A percentile compares a stretch with the other conserved stretches of the same genome.
phyloP scores from a whole-genome alignment of 805 yeast species.

The Kurtzmaniella cleridarum region DNA sequence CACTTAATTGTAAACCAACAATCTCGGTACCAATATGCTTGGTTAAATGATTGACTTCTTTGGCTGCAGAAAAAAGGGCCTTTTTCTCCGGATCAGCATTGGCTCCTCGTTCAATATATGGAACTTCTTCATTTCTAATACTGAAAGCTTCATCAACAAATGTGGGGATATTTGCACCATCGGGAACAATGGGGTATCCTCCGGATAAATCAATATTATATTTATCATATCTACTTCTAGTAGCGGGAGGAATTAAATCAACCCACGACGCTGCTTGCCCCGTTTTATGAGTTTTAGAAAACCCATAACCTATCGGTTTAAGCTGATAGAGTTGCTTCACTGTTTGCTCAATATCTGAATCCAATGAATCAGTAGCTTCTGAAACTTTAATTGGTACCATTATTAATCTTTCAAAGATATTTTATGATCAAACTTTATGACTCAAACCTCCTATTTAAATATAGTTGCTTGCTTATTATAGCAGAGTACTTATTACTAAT shows the following conservation, averaged over 20 bases:
- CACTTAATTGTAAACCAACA: constrained; percentile 23
- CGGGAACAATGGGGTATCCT: constrained; percentile 23
- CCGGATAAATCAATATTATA: constrained; percentile 19
- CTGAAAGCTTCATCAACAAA: constrained; percentile 25
- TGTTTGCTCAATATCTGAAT: constrained; percentile 9
- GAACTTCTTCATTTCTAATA: constrained; percentile 16
- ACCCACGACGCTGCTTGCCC: constrained; percentile 10
- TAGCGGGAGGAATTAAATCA: constrained; percentile 16
- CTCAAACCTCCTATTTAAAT: too few relatives aligned
- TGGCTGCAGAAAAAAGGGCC: constrained; percentile 23
- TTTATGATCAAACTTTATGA: too few relatives aligned
- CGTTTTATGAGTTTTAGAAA: constrained; percentile 1
- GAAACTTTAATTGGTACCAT: constrained; percentile 4
- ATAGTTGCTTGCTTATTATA: too few relatives aligned
- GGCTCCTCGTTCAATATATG: constrained; percentile 22
- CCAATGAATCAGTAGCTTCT: neutral
- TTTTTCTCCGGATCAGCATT: constrained; percentile 30
- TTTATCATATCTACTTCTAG: constrained; percentile 19
- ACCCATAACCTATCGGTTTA: constrained; percentile 9
- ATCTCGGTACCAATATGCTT: constrained; percentile 25
- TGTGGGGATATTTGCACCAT: constrained; percentile 17
- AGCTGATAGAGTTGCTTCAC: constrained; percentile 11
- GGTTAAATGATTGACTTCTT: constrained; percentile 21
- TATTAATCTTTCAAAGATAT: neutral
- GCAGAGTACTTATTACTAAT: too few relatives aligned